Evolutionary conservation across 208 protist species (phyloP).

Genomic region (Phytomonas sp.): DNA sequence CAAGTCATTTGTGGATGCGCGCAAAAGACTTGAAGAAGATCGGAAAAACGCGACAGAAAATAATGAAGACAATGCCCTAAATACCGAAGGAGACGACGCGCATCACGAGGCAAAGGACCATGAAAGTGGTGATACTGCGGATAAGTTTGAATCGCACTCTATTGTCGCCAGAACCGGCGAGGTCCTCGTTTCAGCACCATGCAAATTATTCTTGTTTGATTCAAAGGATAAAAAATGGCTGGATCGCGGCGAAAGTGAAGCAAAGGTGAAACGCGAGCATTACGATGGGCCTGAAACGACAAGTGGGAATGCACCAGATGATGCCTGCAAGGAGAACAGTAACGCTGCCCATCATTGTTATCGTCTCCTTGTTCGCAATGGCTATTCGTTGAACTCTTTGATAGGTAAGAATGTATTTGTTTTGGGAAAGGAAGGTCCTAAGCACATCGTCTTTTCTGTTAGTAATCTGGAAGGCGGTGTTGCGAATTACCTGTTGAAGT

Average conservation of each 20-base stretch:
- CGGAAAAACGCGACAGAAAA: slow-evolving; percentile 8
- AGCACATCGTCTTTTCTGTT: slow-evolving; percentile 47
- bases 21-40: slow-evolving; percentile 44
- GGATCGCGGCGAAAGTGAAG: slow-evolving; percentile 63
- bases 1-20: slow-evolving; percentile 64
- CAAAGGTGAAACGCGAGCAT: slow-evolving; percentile 43
- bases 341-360: slow-evolving; percentile 21
- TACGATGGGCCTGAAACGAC: neutral
- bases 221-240: slow-evolving; percentile 52
- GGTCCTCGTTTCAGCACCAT: slow-evolving; percentile 33
- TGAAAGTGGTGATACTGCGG: slow-evolving; percentile 9
- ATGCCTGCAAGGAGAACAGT: slow-evolving; percentile 10
- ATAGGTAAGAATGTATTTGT: slow-evolving; percentile 36
- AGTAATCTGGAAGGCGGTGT: slow-evolving; percentile 19
- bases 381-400: slow-evolving; percentile 62
- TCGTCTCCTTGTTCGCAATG: slow-evolving; percentile 74
- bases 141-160: slow-evolving; percentile 15
- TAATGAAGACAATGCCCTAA: slow-evolving; percentile 13
- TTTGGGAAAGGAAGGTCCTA: slow-evolving; percentile 35
- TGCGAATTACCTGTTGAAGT: slow-evolving; percentile 59
- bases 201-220: slow-evolving; percentile 58
- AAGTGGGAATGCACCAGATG: slow-evolving; percentile 1
- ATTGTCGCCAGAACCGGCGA: slow-evolving; percentile 27
- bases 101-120: slow-evolving; percentile 20
- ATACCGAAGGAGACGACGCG: slow-evolving; percentile 15